Evolutionary conservation across 371 early-diverging fungal genomes (phyloP).

Genomic region (Syncephalastrum sp.): DNA sequence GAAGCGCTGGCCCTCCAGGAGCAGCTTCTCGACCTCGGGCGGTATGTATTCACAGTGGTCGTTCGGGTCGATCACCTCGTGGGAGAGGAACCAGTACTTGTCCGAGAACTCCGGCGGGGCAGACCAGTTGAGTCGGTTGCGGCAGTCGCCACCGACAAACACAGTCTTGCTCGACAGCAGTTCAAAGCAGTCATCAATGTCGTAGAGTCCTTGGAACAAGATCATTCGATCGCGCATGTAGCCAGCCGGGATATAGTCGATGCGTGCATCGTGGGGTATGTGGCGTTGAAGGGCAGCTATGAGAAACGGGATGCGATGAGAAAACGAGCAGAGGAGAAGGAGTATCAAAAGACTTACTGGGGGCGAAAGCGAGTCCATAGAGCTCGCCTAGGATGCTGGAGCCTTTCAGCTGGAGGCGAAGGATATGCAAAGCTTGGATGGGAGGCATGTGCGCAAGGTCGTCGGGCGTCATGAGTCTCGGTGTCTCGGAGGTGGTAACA

Average conservation of each 20-base stretch:
- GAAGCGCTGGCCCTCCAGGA: too few relatives aligned
- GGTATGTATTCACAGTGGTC: too few relatives aligned
- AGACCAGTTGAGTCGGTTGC: conserved; percentile 48
- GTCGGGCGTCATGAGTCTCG: conserved; percentile 25
- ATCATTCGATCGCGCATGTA: conserved; percentile 41
- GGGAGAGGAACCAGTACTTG: conserved; percentile 51
- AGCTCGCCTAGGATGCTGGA: conserved; percentile 27
- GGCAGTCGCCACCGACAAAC: conserved; percentile 52
- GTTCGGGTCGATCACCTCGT: conserved; percentile 14
- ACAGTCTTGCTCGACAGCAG: conserved; percentile 35
- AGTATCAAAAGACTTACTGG: conserved; percentile 28
- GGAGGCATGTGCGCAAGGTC: conserved; percentile 36
- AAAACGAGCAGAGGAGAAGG: neutral
- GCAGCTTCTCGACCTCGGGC: too few relatives aligned
- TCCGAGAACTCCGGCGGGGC: conserved; percentile 39
- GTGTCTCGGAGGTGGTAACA: conserved; percentile 25
- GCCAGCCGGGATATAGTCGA: conserved; percentile 34
- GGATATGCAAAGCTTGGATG: conserved; percentile 39
- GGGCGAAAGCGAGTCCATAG: conserved; percentile 17
- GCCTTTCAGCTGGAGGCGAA: conserved; percentile 36
- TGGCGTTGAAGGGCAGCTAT: conserved; percentile 38
- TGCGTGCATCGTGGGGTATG: conserved; percentile 44
- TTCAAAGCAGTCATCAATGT: conserved; percentile 44
- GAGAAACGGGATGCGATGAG: neutral
- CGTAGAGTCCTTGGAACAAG: conserved; percentile 40